These are phyloP conservation scores for Daldinia caldariorum DNA, from an alignment of 495 filamentous ascomycete species.

Conservation along the genomic window DNA sequence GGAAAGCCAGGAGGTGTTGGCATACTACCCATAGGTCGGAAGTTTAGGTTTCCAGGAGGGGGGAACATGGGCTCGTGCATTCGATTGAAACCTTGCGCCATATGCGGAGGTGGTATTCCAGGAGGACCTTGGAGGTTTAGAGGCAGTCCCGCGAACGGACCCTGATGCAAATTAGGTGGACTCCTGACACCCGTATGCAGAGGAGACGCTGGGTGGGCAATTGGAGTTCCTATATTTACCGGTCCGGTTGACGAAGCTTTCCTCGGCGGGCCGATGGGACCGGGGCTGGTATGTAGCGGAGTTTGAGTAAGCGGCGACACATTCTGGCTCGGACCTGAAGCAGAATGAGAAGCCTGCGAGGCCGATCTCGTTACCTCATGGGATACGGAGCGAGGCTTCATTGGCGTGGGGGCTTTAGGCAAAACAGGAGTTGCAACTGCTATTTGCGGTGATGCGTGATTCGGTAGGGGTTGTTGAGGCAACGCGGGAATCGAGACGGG, in stretches of 20 bases:
- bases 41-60: slow-evolving; percentile 64
- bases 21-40: slow-evolving; percentile 64
- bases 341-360: slow-evolving; percentile 67
- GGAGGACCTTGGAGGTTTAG: slow-evolving; percentile 64
- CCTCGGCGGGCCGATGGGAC: slow-evolving; percentile 60
- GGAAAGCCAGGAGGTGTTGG: slow-evolving; percentile 60
- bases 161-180: slow-evolving; percentile 58
- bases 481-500: slow-evolving; percentile 64
- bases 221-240: slow-evolving; percentile 24
- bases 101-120: slow-evolving; percentile 60
- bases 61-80: slow-evolving; percentile 67
- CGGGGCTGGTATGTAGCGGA: slow-evolving; percentile 66
- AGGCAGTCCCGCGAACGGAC: slow-evolving; percentile 49
- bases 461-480: slow-evolving; percentile 53
- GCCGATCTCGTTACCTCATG: slow-evolving; percentile 81
- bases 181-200: slow-evolving; percentile 53
- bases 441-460: slow-evolving; percentile 79
- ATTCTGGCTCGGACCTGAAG: slow-evolving; percentile 67
- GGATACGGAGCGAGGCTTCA: slow-evolving; percentile 77
- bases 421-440: slow-evolving; percentile 80
- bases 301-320: slow-evolving; percentile 70
- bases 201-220: slow-evolving; percentile 51
- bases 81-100: slow-evolving; percentile 56
- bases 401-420: slow-evolving; percentile 84
- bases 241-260: slow-evolving; percentile 52